Evolutionary conservation across 805 yeast genomes (phyloP).

Genomic region (Tetrapisispora namnaoensis): DNA sequence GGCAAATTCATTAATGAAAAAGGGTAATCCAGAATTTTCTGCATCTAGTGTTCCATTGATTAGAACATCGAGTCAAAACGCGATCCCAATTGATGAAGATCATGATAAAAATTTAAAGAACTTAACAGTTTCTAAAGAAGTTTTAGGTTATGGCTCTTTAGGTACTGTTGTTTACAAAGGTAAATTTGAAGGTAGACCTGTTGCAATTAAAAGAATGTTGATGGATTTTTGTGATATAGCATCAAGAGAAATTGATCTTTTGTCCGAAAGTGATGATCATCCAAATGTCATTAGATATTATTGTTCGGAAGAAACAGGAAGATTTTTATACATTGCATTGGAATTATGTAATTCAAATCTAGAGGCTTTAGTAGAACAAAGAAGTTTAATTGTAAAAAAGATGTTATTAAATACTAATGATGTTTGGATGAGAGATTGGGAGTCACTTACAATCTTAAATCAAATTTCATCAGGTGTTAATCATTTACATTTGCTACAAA

Average conservation of each 20-base stretch:
- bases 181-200: constrained; percentile 82
- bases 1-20: not conserved
- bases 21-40: not conserved
- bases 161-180: constrained; percentile 94
- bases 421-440: not conserved
- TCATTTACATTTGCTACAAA: constrained; percentile 79
- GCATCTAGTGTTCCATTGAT: not conserved
- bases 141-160: constrained; percentile 93
- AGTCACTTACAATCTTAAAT: constrained; percentile 38
- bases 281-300: constrained; percentile 89
- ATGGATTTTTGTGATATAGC: constrained; percentile 91
- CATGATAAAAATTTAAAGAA: constrained; percentile 34
- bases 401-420: constrained; percentile 25
- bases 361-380: constrained; percentile 68
- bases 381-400: constrained; percentile 13
- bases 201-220: constrained; percentile 90
- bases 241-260: constrained; percentile 73
- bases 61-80: not conserved
- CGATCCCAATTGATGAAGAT: constrained; percentile 7
- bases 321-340: constrained; percentile 83
- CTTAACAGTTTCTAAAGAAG: constrained; percentile 54
- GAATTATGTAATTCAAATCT: constrained; percentile 85
- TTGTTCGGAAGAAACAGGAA: constrained; percentile 84
- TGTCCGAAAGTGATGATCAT: constrained; percentile 94
- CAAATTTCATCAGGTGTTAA: constrained; percentile 81